Evolutionary conservation across 2,329 filamentous ascomycete genomes (phyloP).

Genomic region (Ceratocystis harringtonii): DNA sequence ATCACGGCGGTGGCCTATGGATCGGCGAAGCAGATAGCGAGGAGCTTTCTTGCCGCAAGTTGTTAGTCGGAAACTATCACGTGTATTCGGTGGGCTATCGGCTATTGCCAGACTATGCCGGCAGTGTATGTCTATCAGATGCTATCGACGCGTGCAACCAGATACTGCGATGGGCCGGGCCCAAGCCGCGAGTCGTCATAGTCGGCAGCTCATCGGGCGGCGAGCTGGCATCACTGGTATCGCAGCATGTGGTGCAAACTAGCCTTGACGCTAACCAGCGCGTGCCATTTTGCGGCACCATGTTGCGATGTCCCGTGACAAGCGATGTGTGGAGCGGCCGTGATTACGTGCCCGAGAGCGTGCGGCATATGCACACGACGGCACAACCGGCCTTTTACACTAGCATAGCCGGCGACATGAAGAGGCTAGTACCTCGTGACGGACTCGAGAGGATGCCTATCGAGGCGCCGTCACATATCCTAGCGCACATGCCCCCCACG

Average conservation of each 20-base stretch:
- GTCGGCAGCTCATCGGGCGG: conserved; percentile 35
- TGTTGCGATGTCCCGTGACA: conserved; percentile 35
- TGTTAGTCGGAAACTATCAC: conserved; percentile 22
- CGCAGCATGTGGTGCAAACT: conserved; percentile 23
- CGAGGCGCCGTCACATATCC: conserved; percentile 23
- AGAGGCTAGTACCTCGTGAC: conserved; percentile 26
- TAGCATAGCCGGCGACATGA: conserved; percentile 24
- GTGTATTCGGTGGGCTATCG: conserved; percentile 35
- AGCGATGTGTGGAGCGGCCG: conserved; percentile 28
- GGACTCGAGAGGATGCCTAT: conserved; percentile 30
- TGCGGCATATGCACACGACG: conserved; percentile 29
- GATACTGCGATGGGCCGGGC: conserved; percentile 14
- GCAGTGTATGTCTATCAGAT: conserved; percentile 29
- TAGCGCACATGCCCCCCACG: conserved; percentile 27
- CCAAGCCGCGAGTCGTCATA: conserved; percentile 23
- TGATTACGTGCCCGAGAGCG: conserved; percentile 26
- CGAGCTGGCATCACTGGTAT: conserved; percentile 32
- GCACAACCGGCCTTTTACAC: conserved; percentile 27
- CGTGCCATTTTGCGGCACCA: conserved; percentile 23
- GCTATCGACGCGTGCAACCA: conserved; percentile 26
- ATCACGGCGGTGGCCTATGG: conserved; percentile 33
- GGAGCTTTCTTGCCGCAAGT: conserved; percentile 32
- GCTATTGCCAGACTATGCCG: conserved; percentile 28
- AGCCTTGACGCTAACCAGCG: conserved; percentile 20
- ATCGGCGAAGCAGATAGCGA: conserved; percentile 37